Evolutionary conservation across 2,329 filamentous ascomycete species (phyloP).

Genomic region (Incumbomyces lentus): DNA sequence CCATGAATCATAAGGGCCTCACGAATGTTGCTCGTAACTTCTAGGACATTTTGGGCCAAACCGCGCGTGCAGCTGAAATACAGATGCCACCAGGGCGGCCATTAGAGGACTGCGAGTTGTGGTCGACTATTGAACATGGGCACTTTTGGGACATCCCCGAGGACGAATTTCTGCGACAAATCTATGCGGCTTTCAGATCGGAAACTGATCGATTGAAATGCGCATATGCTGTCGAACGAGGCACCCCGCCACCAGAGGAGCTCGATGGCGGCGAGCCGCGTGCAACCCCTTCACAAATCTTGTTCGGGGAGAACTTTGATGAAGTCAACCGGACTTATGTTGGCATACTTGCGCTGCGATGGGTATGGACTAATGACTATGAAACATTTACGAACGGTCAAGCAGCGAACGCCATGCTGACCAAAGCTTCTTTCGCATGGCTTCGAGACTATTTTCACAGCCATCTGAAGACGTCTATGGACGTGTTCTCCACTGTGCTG

Average conservation of each 20-base stretch:
- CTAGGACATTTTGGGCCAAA: not conserved
- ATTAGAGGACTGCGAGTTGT: constrained; percentile 2
- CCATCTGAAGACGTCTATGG: constrained; percentile 13
- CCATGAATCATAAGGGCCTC: not conserved
- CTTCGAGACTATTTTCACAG: constrained; percentile 21
- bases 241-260: not conserved
- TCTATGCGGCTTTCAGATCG: constrained; percentile 21
- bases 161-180: constrained; percentile 19
- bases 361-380: constrained; percentile 29
- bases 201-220: constrained; percentile 25
- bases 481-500: constrained; percentile 26
- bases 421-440: constrained; percentile 23
- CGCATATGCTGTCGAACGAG: constrained; percentile 21
- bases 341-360: constrained; percentile 28
- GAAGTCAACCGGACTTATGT: constrained; percentile 34
- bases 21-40: not conserved
- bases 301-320: constrained; percentile 26
- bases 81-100: constrained; percentile 5
- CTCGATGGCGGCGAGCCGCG: constrained; percentile 16
- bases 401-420: constrained; percentile 18
- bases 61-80: not conserved
- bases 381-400: constrained; percentile 25
- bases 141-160: constrained; percentile 19
- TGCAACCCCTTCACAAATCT: constrained; percentile 20
- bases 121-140: constrained; percentile 13